phyloP scores from a whole-genome alignment of 1,284 basidiomycete genomes.

The Heliocybe sulcata region DNA sequence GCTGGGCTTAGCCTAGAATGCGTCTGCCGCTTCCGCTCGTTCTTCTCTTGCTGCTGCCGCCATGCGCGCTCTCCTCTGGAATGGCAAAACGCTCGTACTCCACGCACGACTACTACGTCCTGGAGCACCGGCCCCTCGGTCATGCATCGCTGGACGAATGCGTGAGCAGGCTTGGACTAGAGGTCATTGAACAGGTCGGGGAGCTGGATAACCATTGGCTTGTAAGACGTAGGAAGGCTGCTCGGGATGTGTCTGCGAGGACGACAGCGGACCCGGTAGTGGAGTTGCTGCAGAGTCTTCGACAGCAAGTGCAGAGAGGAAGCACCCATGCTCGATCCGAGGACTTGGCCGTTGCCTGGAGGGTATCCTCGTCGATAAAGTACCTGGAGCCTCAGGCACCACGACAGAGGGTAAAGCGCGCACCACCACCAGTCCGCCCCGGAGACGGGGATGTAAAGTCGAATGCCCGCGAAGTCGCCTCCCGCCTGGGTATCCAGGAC shows the following conservation, averaged over 20 bases:
- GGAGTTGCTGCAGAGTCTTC: constrained; percentile 38
- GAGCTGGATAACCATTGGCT: constrained; percentile 84
- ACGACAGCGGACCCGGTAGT: constrained; percentile 13
- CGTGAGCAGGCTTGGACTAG: constrained; percentile 62
- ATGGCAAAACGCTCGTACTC: constrained; percentile 54
- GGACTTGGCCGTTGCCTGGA: constrained; percentile 29
- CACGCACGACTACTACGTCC: constrained; percentile 87
- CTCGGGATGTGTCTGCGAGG: constrained; percentile 14
- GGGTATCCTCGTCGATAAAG: constrained; percentile 46
- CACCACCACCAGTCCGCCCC: constrained; percentile 47
- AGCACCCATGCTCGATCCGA: constrained; percentile 25
- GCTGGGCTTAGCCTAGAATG: background rate
- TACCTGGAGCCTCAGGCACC: constrained; percentile 52
- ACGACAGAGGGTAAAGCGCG: constrained; percentile 61
- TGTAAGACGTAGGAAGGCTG: constrained; percentile 50
- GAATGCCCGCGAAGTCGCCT: constrained; percentile 42
- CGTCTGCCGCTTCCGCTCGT: constrained; percentile 1
- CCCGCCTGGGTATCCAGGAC: constrained; percentile 72
- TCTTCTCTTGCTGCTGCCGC: background rate
- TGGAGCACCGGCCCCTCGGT: constrained; percentile 60
- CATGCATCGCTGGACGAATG: constrained; percentile 52
- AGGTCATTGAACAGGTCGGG: constrained; percentile 85
- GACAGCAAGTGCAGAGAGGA: constrained; percentile 19
- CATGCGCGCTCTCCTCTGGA: constrained; percentile 9
- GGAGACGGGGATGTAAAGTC: constrained; percentile 21